A percentile compares a stretch with the other conserved stretches of the same genome.
Evolutionary conservation across 352 stramenopile species (phyloP).

Genomic region (Globisporangium ultimum): DNA sequence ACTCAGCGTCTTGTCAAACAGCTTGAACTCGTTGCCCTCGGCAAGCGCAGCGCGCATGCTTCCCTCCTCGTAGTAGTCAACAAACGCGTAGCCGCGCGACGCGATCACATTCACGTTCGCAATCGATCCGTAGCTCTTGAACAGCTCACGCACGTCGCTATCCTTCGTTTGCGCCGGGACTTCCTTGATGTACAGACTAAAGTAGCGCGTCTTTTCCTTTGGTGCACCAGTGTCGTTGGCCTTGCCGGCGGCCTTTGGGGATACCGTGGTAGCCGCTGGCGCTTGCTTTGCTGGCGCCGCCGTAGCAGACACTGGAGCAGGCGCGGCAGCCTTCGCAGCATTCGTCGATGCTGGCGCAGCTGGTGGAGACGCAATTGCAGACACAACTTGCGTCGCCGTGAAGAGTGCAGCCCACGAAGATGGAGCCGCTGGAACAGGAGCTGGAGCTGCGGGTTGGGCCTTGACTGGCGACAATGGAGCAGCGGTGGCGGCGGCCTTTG

Average conservation of each 20-base stretch:
- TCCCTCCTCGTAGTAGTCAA: constrained; percentile 79
- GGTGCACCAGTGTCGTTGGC: constrained; percentile 7
- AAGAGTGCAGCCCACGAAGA: constrained; percentile 70
- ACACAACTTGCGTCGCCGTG: constrained; percentile 12
- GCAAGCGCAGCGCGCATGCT: constrained; percentile 72
- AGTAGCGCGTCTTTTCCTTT: constrained; percentile 56
- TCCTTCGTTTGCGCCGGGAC: constrained; percentile 73
- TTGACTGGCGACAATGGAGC: constrained; percentile 12
- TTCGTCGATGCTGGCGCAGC: constrained; percentile 14
- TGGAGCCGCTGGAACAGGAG: constrained; percentile 26
- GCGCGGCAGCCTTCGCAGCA: constrained; percentile 9
- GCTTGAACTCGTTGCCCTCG: constrained; percentile 60
- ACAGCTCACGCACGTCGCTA: constrained; percentile 71
- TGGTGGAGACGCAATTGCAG: constrained; percentile 2
- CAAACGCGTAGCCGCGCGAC: constrained; percentile 72
- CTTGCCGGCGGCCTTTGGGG: constrained; percentile 16
- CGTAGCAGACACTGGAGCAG: constrained; percentile 19
- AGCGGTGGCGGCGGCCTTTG: constrained; percentile 8
- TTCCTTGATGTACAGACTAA: constrained; percentile 75
- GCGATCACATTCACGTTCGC: constrained; percentile 60
- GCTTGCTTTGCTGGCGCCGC: constrained; percentile 18
- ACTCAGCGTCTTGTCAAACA: constrained; percentile 72
- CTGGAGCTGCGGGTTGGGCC: constrained; percentile 18
- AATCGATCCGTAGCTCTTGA: constrained; percentile 74
- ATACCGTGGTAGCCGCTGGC: constrained; percentile 7